phyloP scores from a whole-genome alignment of 108 stramenopile genomes.

The Pseudonitzschia pungens region DNA sequence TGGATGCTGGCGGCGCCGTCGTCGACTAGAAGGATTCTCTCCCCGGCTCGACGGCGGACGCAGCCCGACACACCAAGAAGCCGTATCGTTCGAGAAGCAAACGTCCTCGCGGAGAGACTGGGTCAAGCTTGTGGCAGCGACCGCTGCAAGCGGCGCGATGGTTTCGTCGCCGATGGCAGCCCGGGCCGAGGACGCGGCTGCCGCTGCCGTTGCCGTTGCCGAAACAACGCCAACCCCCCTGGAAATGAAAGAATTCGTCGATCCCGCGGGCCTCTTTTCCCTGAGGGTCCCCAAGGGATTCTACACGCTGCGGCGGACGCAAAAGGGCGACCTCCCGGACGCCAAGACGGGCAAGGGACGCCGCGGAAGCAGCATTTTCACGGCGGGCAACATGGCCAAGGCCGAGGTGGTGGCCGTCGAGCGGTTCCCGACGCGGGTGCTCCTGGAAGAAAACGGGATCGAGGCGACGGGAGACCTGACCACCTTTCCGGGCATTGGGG shows the following conservation, averaged over 20 bases:
- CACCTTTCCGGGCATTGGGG: slow-evolving; percentile 66
- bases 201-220: neutral
- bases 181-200: slow-evolving; percentile 6
- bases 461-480: slow-evolving; percentile 64
- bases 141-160: neutral
- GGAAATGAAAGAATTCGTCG: slow-evolving; percentile 75
- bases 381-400: slow-evolving; percentile 83
- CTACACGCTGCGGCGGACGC: slow-evolving; percentile 68
- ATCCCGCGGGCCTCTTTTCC: slow-evolving; percentile 60
- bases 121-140: neutral
- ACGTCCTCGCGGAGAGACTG: slow-evolving; percentile 1
- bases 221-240: neutral
- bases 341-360: slow-evolving; percentile 78
- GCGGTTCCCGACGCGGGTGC: slow-evolving; percentile 57
- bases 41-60: too few species aligned
- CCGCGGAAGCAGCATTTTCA: slow-evolving; percentile 80
- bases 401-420: slow-evolving; percentile 86
- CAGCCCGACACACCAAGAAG: too few species aligned
- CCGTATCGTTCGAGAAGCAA: too few species aligned
- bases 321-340: slow-evolving; percentile 85
- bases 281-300: slow-evolving; percentile 65
- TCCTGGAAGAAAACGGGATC: slow-evolving; percentile 85
- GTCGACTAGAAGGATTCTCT: too few species aligned
- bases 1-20: neutral
- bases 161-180: neutral